phyloP scores from a whole-genome alignment of 208 protist species.

The Leptomonas pyrrhocoris region DNA sequence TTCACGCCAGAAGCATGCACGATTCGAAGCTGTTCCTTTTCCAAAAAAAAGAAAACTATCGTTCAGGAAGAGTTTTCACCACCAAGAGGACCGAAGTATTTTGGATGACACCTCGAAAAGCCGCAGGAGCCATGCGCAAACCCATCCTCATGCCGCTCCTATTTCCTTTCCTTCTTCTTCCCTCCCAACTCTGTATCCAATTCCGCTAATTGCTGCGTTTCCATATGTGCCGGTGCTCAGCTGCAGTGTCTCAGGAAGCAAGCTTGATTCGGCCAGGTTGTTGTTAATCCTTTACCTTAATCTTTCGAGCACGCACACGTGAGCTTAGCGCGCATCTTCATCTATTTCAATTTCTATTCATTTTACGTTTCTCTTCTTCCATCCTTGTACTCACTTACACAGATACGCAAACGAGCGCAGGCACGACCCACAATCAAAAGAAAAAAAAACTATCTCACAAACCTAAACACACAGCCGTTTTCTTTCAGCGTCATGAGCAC shows the following conservation, averaged over 20 bases:
- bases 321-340: not conserved
- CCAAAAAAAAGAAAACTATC: slow-evolving; percentile 3
- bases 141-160: not conserved
- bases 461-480: not conserved
- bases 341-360: slow-evolving; percentile 3
- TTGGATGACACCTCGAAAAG: no score
- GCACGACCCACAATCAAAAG: not conserved
- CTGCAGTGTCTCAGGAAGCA: slow-evolving; percentile 16
- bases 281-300: not conserved
- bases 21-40: no score
- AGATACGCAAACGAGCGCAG: slow-evolving; percentile 4
- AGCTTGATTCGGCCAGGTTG: not conserved
- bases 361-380: slow-evolving; percentile 2
- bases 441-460: slow-evolving; percentile 1
- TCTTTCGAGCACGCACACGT: slow-evolving; percentile 6
- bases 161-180: not conserved
- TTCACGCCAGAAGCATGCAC: no score
- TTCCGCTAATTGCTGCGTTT: no score
- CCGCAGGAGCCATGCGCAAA: no score
- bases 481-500: slow-evolving; percentile 28
- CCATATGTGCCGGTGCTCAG: not conserved
- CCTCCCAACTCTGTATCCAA: not conserved
- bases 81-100: no score
- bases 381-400: not conserved
- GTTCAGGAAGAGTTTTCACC: not conserved